These are phyloP conservation scores for Cnidoscolus chayamansa DNA, from an alignment of 441 rosid species.

Conservation along the genomic window DNA sequence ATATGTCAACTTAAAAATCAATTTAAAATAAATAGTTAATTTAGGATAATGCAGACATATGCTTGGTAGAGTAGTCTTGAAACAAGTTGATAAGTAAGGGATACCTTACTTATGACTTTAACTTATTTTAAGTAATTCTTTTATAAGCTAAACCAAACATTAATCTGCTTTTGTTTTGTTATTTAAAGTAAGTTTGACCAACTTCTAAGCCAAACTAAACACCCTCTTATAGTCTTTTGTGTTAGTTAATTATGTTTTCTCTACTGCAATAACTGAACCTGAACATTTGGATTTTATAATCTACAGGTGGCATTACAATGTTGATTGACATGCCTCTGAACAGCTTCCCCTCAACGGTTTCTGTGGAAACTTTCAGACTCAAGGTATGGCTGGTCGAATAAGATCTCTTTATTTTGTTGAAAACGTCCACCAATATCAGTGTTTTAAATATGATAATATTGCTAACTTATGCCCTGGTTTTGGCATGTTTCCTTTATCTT, in stretches of 20 bases:
- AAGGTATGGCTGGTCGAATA: constrained; percentile 44
- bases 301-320: constrained; percentile 83
- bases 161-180: too few species aligned
- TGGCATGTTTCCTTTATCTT: not conserved
- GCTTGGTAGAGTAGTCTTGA: too few species aligned
- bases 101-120: too few species aligned
- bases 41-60: too few species aligned
- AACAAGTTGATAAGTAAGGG: too few species aligned
- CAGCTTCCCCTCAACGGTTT: constrained; percentile 73
- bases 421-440: not conserved
- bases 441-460: constrained; percentile 4
- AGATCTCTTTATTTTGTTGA: not conserved
- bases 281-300: constrained; percentile 10
- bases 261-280: not conserved
- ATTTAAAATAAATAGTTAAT: too few species aligned
- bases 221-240: not conserved
- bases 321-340: constrained; percentile 94
- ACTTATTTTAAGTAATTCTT: too few species aligned
- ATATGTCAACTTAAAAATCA: too few species aligned
- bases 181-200: too few species aligned
- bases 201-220: too few species aligned
- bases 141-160: too few species aligned
- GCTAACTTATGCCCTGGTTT: not conserved
- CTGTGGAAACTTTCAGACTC: constrained; percentile 69
- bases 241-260: constrained; percentile 10